These are phyloP conservation scores for Anthostomella pinea DNA, from an alignment of 2,329 filamentous ascomycete genomes.

Conservation along the genomic window DNA sequence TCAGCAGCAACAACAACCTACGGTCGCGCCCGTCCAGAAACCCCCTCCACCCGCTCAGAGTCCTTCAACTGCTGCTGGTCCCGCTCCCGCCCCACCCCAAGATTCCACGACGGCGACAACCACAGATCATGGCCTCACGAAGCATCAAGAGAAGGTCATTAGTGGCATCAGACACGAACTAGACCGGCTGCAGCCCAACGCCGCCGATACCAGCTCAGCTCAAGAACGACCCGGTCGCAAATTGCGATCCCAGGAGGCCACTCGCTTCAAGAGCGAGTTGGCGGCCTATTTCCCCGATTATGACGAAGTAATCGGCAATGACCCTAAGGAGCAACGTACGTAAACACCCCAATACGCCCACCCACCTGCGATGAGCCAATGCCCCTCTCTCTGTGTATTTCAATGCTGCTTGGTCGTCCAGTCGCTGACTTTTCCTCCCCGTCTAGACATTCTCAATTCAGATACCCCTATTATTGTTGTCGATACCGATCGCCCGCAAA, in stretches of 20 bases:
- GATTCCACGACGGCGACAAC: conserved; percentile 23
- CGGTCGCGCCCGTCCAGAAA: conserved; percentile 23
- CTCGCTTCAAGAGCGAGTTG: conserved; percentile 86
- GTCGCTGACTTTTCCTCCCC: conserved; percentile 6
- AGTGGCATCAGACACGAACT: conserved; percentile 63
- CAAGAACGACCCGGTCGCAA: conserved; percentile 68
- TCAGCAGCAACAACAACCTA: conserved; percentile 11
- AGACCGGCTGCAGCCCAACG: conserved; percentile 50
- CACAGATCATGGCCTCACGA: conserved; percentile 36
- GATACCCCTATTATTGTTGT: conserved; percentile 72
- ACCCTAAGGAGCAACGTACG: conserved; percentile 74
- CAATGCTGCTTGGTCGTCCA: conserved; percentile 14
- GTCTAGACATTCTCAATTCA: conserved; percentile 65
- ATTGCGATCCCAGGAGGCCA: conserved; percentile 81
- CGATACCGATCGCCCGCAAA: conserved; percentile 49
- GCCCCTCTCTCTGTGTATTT: conserved; percentile 1
- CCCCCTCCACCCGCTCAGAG: conserved; percentile 24
- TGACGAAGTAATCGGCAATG: conserved; percentile 88
- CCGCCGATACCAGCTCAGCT: conserved; percentile 36
- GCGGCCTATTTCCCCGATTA: conserved; percentile 91
- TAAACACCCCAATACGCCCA: conserved; percentile 17
- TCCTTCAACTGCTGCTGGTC: conserved; percentile 21
- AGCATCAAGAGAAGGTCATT: conserved; percentile 55
- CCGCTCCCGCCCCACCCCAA: conserved; percentile 18
- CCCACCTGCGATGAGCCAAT: not conserved